Evolutionary conservation across 352 stramenopile species (phyloP).

Genomic region (Pythium monospermum): DNA sequence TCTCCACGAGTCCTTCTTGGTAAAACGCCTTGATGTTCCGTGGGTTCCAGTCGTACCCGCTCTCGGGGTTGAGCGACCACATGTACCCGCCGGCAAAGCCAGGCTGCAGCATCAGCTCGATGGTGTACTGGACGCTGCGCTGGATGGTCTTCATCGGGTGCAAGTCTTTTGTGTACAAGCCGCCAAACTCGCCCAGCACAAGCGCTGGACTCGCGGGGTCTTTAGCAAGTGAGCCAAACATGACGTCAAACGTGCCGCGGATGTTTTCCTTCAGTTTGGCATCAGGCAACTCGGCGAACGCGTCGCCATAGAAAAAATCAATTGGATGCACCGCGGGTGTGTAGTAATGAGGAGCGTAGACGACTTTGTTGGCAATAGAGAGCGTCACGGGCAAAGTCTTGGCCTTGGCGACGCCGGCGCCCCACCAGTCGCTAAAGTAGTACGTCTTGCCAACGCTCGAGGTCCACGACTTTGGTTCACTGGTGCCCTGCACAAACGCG

Average conservation of each 20-base stretch:
- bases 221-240: slow-evolving; percentile 21
- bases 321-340: slow-evolving; percentile 50
- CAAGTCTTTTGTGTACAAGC: slow-evolving; percentile 44
- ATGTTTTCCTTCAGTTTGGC: slow-evolving; percentile 8
- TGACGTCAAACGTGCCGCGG: slow-evolving; percentile 13
- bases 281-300: slow-evolving; percentile 39
- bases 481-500: slow-evolving; percentile 64
- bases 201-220: slow-evolving; percentile 32
- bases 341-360: slow-evolving; percentile 75
- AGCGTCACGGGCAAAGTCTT: slow-evolving; percentile 37
- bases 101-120: slow-evolving; percentile 39
- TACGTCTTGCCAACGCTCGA: slow-evolving; percentile 32
- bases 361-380: slow-evolving; percentile 50
- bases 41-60: slow-evolving; percentile 52
- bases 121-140: slow-evolving; percentile 40
- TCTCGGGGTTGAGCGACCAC: slow-evolving; percentile 70
- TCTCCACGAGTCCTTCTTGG: slow-evolving; percentile 42
- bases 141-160: slow-evolving; percentile 50
- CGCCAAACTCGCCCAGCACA: slow-evolving; percentile 63
- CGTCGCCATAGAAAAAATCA: slow-evolving; percentile 44
- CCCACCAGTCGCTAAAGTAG: slow-evolving; percentile 61
- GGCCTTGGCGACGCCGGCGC: slow-evolving; percentile 37
- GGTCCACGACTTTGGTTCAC: slow-evolving; percentile 30
- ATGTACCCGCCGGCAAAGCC: slow-evolving; percentile 54
- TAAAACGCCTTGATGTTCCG: slow-evolving; percentile 23